Conservation (phyloP, 106 monocot species). For the Iris macrosiphon region DNA sequence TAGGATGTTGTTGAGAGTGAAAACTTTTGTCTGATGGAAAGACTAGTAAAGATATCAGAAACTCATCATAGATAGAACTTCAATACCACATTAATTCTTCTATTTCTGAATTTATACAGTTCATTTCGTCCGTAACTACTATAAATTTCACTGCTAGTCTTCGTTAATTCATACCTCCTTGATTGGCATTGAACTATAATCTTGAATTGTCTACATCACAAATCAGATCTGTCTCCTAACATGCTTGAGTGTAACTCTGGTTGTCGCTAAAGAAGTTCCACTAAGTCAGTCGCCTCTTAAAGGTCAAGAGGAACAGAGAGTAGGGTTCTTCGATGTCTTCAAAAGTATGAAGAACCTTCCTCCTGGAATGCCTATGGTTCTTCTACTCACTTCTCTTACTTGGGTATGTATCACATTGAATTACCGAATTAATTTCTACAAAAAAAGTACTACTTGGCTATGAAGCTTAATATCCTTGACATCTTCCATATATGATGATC, state of each 20-base stretch:
- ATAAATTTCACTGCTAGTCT: no score
- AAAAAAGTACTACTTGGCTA: neutral
- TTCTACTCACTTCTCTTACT: conserved; percentile 49
- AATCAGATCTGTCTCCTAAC: conserved; percentile 40
- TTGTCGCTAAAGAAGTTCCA: conserved; percentile 42
- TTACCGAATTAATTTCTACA: neutral
- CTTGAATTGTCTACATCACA: neutral
- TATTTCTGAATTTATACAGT: no score
- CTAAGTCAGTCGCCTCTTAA: conserved; percentile 6
- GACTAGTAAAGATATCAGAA: no score
- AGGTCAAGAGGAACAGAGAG: conserved; percentile 1
- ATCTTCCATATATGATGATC: neutral
- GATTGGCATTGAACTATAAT: no score
- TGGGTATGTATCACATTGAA: conserved; percentile 31
- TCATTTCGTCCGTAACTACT: no score
- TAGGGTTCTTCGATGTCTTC: conserved; percentile 20
- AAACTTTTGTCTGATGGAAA: no score
- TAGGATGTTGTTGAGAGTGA: no score
- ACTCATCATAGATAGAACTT: no score
- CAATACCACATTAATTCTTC: no score
- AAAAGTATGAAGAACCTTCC: conserved; percentile 52
- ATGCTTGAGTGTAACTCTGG: conserved; percentile 34
- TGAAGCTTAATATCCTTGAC: neutral
- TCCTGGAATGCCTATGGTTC: conserved; percentile 55
- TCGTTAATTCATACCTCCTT: no score